A percentile compares a stretch with the other conserved stretches of the same genome.
Evolutionary conservation across 768 basidiomycete genomes (phyloP).

Genomic region (Tulasnella sp.): DNA sequence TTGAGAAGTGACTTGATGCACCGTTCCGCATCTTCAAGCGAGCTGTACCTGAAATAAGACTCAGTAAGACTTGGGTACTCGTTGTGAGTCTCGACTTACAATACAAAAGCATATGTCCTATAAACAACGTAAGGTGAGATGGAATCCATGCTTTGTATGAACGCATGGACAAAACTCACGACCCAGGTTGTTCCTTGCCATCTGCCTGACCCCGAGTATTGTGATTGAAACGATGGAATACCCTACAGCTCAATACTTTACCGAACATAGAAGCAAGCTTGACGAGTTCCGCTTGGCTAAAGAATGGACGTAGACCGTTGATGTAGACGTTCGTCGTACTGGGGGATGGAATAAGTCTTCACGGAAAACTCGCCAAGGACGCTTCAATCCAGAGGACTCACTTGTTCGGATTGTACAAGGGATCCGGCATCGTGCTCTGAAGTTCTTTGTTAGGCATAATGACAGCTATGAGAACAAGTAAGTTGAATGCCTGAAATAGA

Average conservation of each 20-base stretch:
- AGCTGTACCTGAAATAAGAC: conserved; percentile 42
- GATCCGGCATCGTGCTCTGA: too few relatives aligned
- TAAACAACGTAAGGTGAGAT: conserved; percentile 37
- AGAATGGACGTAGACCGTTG: conserved; percentile 75
- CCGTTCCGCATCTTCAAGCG: conserved; percentile 51
- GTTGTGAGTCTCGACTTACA: conserved; percentile 36
- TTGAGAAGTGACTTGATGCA: conserved; percentile 60
- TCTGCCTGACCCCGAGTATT: conserved; percentile 50
- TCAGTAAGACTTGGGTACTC: background rate
- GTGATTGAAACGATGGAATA: conserved; percentile 71
- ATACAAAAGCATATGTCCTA: conserved; percentile 50
- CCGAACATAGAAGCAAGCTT: conserved; percentile 62
- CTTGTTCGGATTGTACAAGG: conserved; percentile 16
- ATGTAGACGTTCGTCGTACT: conserved; percentile 73
- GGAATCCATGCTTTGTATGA: background rate
- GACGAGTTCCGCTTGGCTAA: conserved; percentile 65
- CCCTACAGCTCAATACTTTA: conserved; percentile 59
- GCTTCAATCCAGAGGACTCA: background rate
- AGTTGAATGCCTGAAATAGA: too few relatives aligned
- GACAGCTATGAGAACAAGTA: too few relatives aligned
- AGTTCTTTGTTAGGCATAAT: too few relatives aligned
- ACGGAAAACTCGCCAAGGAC: background rate
- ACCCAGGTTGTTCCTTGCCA: conserved; percentile 7
- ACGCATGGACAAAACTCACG: conserved; percentile 12
- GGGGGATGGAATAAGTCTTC: too few relatives aligned